Percentiles rank a stretch among this genome's conserved stretches.
phyloP scores from a whole-genome alignment of 2,329 filamentous ascomycete genomes.

The Curvularia eragrostidis region DNA sequence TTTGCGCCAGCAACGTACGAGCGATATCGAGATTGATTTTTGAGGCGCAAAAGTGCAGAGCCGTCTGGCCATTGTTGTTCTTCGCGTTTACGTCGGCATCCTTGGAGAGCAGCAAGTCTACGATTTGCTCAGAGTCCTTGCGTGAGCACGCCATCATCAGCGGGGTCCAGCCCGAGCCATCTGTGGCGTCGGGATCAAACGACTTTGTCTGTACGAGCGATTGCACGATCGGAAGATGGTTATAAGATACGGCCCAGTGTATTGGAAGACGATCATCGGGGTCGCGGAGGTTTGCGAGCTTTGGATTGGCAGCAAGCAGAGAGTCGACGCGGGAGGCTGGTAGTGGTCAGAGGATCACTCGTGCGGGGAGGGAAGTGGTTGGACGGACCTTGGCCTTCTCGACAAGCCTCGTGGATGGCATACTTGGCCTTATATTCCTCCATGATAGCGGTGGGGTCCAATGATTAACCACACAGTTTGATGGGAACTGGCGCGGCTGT shows the following conservation, averaged over 20 bases:
- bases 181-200: slow-evolving; percentile 86
- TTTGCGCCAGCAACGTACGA: slow-evolving; percentile 74
- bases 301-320: slow-evolving; percentile 77
- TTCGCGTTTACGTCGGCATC: slow-evolving; percentile 76
- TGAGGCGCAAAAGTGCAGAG: slow-evolving; percentile 88
- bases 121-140: slow-evolving; percentile 72
- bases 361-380: slow-evolving; percentile 5
- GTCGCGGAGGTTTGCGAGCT: slow-evolving; percentile 75
- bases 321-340: slow-evolving; percentile 75
- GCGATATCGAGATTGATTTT: slow-evolving; percentile 87
- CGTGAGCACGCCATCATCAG: slow-evolving; percentile 83
- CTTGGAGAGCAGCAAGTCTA: slow-evolving; percentile 71
- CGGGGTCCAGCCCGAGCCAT: slow-evolving; percentile 81
- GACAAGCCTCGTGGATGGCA: slow-evolving; percentile 84
- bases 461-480: background rate
- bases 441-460: slow-evolving; percentile 13
- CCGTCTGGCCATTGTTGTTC: slow-evolving; percentile 77
- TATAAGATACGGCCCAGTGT: slow-evolving; percentile 92
- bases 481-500: background rate
- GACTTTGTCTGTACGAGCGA: slow-evolving; percentile 72
- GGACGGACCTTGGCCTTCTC: slow-evolving; percentile 78
- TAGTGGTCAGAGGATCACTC: slow-evolving; percentile 62
- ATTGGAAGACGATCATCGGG: slow-evolving; percentile 88
- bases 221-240: slow-evolving; percentile 75
- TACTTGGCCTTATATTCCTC: slow-evolving; percentile 65